Evolutionary conservation across 2,329 filamentous ascomycete species (phyloP).

Genomic region (Colletotrichum spinosum): DNA sequence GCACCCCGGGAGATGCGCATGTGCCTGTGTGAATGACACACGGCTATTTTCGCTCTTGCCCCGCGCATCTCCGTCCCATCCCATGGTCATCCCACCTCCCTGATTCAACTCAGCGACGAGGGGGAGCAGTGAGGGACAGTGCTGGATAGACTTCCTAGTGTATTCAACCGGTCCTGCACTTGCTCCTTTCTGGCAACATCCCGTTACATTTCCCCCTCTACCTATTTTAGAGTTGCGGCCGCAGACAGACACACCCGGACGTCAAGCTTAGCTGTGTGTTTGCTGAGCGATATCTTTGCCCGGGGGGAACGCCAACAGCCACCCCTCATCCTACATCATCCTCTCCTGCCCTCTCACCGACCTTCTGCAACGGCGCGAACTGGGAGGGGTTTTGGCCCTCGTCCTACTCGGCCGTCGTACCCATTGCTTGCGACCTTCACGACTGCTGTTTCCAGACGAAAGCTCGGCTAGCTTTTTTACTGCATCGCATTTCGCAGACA

Average conservation of each 20-base stretch:
- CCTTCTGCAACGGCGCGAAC: slow-evolving; percentile 14
- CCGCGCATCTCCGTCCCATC: slow-evolving; percentile 18
- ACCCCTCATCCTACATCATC: background rate
- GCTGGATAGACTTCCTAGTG: slow-evolving; percentile 32
- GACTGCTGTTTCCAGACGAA: slow-evolving; percentile 1
- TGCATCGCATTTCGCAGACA: background rate
- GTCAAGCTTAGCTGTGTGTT: background rate
- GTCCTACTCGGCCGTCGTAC: background rate
- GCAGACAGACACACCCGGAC: slow-evolving; percentile 1
- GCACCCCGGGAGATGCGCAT: no score
- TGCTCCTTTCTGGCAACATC: slow-evolving; percentile 32
- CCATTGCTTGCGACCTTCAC: background rate
- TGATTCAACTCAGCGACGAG: slow-evolving; percentile 34
- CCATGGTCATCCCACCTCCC: slow-evolving; percentile 33
- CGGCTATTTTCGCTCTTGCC: slow-evolving; percentile 27
- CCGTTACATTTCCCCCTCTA: slow-evolving; percentile 5
- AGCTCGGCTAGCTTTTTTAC: slow-evolving; percentile 20
- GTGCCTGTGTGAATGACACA: background rate
- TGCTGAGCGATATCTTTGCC: slow-evolving; percentile 15
- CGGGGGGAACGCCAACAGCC: slow-evolving; percentile 6
- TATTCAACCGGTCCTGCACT: slow-evolving; percentile 37
- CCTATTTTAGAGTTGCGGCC: slow-evolving; percentile 4
- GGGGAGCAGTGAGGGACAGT: slow-evolving; percentile 38
- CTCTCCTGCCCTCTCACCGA: slow-evolving; percentile 11
- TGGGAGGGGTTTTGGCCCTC: slow-evolving; percentile 6